phyloP scores from a whole-genome alignment of 176 grass and related monocot genomes.

The Oryza coarctata region DNA sequence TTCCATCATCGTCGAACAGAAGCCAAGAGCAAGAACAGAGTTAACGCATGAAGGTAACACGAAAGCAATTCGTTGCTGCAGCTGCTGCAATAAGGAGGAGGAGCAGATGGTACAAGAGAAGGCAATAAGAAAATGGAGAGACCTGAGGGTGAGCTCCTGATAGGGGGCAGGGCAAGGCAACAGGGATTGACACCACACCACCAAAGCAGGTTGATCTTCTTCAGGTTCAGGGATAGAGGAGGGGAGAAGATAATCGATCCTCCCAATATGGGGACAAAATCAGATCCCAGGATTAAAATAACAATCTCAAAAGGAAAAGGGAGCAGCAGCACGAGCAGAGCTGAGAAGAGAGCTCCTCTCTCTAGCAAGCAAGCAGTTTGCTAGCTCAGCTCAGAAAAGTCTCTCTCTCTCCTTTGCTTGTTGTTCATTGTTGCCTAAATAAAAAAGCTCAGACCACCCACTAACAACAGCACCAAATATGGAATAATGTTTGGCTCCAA shows the following conservation, averaged over 20 bases:
- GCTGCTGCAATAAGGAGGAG: background rate
- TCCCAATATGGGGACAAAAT: constrained; percentile 69
- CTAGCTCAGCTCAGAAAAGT: background rate
- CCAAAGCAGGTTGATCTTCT: constrained; percentile 37
- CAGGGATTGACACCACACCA: constrained; percentile 26
- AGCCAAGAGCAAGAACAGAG: background rate
- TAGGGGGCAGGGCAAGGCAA: constrained; percentile 29
- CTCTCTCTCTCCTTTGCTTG: background rate
- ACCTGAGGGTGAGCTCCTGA: constrained; percentile 51
- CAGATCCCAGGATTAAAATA: constrained; percentile 56
- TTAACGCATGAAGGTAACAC: constrained; percentile 16
- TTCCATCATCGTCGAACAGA: background rate
- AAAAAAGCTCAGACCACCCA: constrained; percentile 40
- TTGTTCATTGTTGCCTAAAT: constrained; percentile 8
- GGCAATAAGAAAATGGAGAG: constrained; percentile 47
- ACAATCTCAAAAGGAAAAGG: constrained; percentile 46
- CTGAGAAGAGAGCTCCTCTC: background rate
- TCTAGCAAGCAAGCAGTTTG: background rate
- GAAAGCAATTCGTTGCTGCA: background rate
- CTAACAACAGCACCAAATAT: constrained; percentile 57
- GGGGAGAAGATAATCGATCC: constrained; percentile 47
- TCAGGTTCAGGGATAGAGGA: background rate
- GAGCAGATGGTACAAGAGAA: constrained; percentile 24
- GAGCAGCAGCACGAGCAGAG: background rate
- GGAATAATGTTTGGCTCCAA: constrained; percentile 37